These are phyloP conservation scores for Amaranthus palmeri DNA, from an alignment of 148 eudicot species.

Conservation along the genomic window DNA sequence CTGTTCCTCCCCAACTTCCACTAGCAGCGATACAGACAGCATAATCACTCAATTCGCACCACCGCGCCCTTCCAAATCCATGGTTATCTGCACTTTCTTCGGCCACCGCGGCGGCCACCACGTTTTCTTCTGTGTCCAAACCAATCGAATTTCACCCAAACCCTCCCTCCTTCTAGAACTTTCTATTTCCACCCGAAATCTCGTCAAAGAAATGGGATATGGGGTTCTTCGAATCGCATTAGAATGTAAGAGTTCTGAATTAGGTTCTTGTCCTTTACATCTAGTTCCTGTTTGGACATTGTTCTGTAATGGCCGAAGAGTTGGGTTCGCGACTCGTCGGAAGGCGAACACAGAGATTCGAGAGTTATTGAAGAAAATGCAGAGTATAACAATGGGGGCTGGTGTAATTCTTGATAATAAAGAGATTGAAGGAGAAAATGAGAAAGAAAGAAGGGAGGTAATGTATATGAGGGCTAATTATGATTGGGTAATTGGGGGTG, in stretches of 20 bases:
- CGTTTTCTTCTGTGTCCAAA: slow-evolving; percentile 81
- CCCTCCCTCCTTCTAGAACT: slow-evolving; percentile 75
- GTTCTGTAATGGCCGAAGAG: slow-evolving; percentile 64
- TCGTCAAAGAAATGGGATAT: slow-evolving; percentile 63
- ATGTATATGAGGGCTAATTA: slow-evolving; percentile 95
- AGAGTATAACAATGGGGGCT: slow-evolving; percentile 73
- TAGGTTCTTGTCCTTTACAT: slow-evolving; percentile 50
- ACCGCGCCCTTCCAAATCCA: slow-evolving; percentile 64
- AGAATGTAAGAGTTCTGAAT: slow-evolving; percentile 43
- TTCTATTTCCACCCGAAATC: slow-evolving; percentile 53
- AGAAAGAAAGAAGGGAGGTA: slow-evolving; percentile 35
- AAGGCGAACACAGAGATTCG: slow-evolving; percentile 37
- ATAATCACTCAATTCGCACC: slow-evolving; percentile 21
- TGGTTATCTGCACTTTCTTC: slow-evolving; percentile 82
- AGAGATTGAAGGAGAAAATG: slow-evolving; percentile 22
- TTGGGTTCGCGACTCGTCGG: slow-evolving; percentile 72
- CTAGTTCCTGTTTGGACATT: slow-evolving; percentile 64
- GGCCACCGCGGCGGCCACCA: slow-evolving; percentile 72
- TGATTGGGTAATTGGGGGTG: slow-evolving; percentile 75
- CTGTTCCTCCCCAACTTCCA: slow-evolving; percentile 12
- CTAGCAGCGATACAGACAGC: not conserved
- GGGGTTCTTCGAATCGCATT: slow-evolving; percentile 67
- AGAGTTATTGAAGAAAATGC: slow-evolving; percentile 55
- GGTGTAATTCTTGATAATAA: slow-evolving; percentile 55
- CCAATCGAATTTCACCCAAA: slow-evolving; percentile 49